Conservation (phyloP, 306 rosid genomes). For the Medicago arabica region DNA sequence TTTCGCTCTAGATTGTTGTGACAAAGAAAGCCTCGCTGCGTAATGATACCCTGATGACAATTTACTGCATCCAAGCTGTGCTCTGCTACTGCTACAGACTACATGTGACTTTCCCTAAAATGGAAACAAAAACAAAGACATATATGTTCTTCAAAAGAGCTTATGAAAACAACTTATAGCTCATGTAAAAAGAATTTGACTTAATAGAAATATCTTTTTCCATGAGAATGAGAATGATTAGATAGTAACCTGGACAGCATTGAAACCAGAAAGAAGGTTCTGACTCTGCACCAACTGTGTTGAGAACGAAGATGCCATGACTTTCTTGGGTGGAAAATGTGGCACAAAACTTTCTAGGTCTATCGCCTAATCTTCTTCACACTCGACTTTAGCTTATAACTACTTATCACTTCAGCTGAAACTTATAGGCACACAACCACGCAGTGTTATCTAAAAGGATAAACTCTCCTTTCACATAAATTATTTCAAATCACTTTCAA, state of each 20-base stretch:
- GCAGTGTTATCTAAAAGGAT: conserved; percentile 27
- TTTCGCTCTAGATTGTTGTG: conserved; percentile 45
- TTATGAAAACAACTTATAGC: too few species aligned
- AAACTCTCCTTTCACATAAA: neutral
- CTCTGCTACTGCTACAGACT: conserved; percentile 34
- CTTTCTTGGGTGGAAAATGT: neutral
- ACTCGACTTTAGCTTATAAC: neutral
- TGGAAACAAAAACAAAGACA: neutral
- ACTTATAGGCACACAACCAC: conserved; percentile 22
- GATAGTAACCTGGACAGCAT: conserved; percentile 54
- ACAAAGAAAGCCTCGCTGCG: conserved; percentile 42
- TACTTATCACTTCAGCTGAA: neutral
- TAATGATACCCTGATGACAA: conserved; percentile 48
- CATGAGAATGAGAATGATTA: neutral
- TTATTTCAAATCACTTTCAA: too few species aligned
- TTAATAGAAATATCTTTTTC: too few species aligned
- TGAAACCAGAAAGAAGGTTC: conserved; percentile 38
- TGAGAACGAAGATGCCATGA: conserved; percentile 54
- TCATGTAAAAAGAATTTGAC: too few species aligned
- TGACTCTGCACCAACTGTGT: conserved; percentile 50
- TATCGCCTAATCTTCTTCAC: neutral
- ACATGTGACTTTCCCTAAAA: conserved; percentile 49
- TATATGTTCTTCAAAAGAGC: too few species aligned
- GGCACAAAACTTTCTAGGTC: neutral
- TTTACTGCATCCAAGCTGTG: conserved; percentile 42